Evolutionary conservation across 257 asterid species (phyloP), one percentile per base, ranked within the genome.

Genomic region (Gentiana straminea): DNA sequence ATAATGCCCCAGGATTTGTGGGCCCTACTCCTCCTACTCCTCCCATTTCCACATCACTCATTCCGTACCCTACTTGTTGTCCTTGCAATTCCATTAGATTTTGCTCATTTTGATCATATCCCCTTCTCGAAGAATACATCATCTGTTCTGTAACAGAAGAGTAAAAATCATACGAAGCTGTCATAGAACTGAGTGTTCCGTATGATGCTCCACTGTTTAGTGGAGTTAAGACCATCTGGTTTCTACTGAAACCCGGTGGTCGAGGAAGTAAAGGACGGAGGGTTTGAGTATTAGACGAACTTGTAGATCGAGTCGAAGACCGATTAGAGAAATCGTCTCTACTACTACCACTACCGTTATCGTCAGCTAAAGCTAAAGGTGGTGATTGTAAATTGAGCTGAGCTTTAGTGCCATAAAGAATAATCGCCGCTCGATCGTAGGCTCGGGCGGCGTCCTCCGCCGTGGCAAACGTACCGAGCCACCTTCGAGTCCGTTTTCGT

Each of bases 361-460:
- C n/a, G n/a, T n/a, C n/a, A n/a, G n/a, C n/a, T n/a, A n/a, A n/a
- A n/a, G n/a, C n/a, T n/a, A n/a, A n/a, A 1, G 49, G 5, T 1
- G 90, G 75, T 32, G 94, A 68, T 44, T 78, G 97, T 1, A 90
- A 86, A 45, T 90, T 90, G 2, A 90, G 78, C 57, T 90, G 96
- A 3, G 98, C 96, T 49, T 79, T 66, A 1, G 81, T 64, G n/a
- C 98, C 98, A 24, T 90, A 90, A 1, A 90, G 80, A 0, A 82
- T 63, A 43, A 84, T 44, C 44, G 98, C 96, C 1, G 98, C 98
- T 1, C 95, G 94, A 83, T 90, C 98, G 36, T 90, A 90, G 4
- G 98, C 98, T n/a, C 89, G 87, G 1, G 98, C 98, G 0, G 98
- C 98, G 33, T 86, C 98, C 69, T 90, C 98, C 1, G 98, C 98